Evolutionary conservation across 2,329 filamentous ascomycete species (phyloP), one percentile per base, ranked within the genome.

Genomic region (Shiraia bambusicola): DNA sequence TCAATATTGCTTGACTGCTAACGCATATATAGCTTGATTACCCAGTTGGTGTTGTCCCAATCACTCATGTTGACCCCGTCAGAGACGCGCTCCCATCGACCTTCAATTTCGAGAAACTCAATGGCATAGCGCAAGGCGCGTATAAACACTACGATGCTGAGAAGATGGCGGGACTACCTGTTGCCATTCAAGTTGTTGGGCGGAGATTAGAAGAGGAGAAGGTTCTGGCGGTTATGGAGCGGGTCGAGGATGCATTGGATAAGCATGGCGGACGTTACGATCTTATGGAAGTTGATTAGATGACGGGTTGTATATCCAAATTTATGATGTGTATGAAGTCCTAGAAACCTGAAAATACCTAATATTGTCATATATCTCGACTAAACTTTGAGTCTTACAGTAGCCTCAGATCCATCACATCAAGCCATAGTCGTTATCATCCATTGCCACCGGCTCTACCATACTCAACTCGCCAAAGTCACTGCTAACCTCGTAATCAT

Each of bases 111-210:
- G 77, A 74, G 41, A 80, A 80, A 40, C 75, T 92, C 36, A 93
- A 95, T 54, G 85, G 86, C 3, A 82, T 96, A 7, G 88, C 89
- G 0, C 77, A 77, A 43, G 89, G 91, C 2, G 91, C 88, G 0
- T 95, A 93, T 68, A 89, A 87, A 69, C 78, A 89, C 56, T 96
- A 96, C 65, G 82, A 96, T 65, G 83, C 88, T 0, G 71, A 75
- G 11, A 82, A 81, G 44, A 96, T 96, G 91, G 84, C 88, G 33
- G 91, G 90, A 0, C 72, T 96, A 28, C 92, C 92, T 0, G 88
- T 95, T 0, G 91, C 82, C 0, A 83, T 96, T 6, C 90, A 95
- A 68, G 76, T 95, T 16, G 84, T 95, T 0, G 89, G 89, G 0
- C 76, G 85, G 29, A 76, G 89, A 26, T 71, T 94, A 56, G 84